Base-by-base conservation (phyloP, 2,329 filamentous ascomycete genomes). In the Rhinocladiella mackenziei region DNA sequence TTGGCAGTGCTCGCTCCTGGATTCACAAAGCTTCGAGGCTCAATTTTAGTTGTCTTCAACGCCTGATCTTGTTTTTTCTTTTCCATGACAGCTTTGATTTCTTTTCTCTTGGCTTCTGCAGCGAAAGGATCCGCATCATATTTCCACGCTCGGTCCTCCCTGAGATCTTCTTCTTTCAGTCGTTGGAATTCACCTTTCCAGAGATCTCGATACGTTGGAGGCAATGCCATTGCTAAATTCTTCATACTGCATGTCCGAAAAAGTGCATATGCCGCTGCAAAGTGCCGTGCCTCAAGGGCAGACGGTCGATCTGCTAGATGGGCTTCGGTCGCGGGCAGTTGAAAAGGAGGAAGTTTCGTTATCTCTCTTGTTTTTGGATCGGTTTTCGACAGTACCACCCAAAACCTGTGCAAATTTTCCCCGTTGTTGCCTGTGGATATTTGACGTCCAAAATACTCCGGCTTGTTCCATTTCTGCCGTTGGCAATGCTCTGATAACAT, bases 81-180 rank as follows among this genome's bases (percentile, higher is more conserved):
- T 59, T 89, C 85, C 33, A 83, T 78, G 2, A 80, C 73, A 2
- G 77, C 80, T 52, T 84, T 86, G 83, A 58, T 89, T 84, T 56
- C 94, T 85, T 39, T 86, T 76, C 64, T 94, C 86, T 55, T 83
- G 77, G 31, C 19, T 52, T 85, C 75, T 1, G 87, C 83, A 48
- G 83, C 77, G 68, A 98, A 98, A 0, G 92, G 92, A 59, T 98
- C 92, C 8, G 89, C 88, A 57, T 94, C 89, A 64, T 97, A 98
- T 78, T 94, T 83, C 85, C 89, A 96, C 0, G 72, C 84, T 52
- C 79, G 79, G 5, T 77, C 89, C 30, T 86, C 82, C 60, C 82
- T 84, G 36, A 87, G 72, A 58, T 96, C 91, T 56, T 81, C 77
- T 53, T 79, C 80, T 67, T 96, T 97, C 52, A 97, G 70, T 3